Evolutionary conservation across 345 rosid genomes (phyloP), one percentile per base, ranked within the genome.

Genomic region (Sonneratia alba): DNA sequence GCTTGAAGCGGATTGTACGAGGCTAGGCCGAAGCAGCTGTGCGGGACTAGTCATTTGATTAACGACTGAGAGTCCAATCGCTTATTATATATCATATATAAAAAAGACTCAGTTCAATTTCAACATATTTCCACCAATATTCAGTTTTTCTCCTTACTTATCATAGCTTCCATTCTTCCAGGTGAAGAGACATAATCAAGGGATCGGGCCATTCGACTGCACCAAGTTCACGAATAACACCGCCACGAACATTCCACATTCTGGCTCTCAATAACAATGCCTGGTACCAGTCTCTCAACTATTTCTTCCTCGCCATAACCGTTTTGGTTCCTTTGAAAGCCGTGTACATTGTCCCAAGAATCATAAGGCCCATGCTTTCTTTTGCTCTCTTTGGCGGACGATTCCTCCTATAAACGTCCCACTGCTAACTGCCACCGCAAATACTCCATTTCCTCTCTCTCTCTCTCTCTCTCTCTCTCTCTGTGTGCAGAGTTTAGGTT

Each of bases 181-280:
- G 98, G 96, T 93, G 75, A 89, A 70, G 76, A 94, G 86, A 76
- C 84, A 80, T 72, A 87, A 81, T 75, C 97, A 86, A 79, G 89
- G 42, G 71, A 82, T 94, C 16, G 98, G 97, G 24, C 99, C 97
- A 71, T 95, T 77, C 78, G 97, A 95, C 81, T 95, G 97, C 79
- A 94, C 99, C 77, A 95, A 95, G 81, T 86, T 73, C 76, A 81
- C 83, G 47, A 93, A 88, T 75, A 51, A 27, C 32, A 1, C 64
- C 40, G 34, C 47, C 67, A 24, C 32, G 56, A 68, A n/a, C 66
- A 22, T 40, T 57, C 71, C 76, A 37, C 51, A 67, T 36, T 53
- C 57, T 2, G 32, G 71, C 66, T 57, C 64, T 21, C 15, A 40
- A 42, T 68, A 68, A 59, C 51, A 34, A 19, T 43, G 40, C 14